A percentile compares a stretch with the other conserved stretches of the same genome.
Evolutionary conservation across 495 filamentous ascomycete genomes (phyloP).

Genomic region (Annulohypoxylon maeteangense): DNA sequence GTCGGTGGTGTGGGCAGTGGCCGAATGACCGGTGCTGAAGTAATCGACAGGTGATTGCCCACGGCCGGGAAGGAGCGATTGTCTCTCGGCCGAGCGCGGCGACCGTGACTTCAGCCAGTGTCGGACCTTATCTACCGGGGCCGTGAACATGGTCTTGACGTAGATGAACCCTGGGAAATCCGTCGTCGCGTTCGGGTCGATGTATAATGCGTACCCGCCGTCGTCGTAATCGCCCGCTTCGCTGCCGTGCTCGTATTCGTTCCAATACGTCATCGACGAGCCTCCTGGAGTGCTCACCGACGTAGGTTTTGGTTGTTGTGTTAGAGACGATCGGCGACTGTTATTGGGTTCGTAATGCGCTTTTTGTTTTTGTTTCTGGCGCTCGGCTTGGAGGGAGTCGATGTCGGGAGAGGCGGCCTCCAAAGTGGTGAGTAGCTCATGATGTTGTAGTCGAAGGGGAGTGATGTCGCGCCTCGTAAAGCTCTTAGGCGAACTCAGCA

Average conservation of each 20-base stretch:
- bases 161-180: constrained; percentile 60
- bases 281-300: constrained; percentile 22
- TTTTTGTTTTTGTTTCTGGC: constrained; percentile 27
- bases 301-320: constrained; percentile 16
- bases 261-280: constrained; percentile 63
- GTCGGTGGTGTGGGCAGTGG: constrained; percentile 27
- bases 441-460: constrained; percentile 64
- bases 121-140: constrained; percentile 57
- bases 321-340: constrained; percentile 31
- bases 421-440: constrained; percentile 64
- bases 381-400: constrained; percentile 24
- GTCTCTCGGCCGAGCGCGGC: constrained; percentile 39
- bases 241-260: constrained; percentile 72
- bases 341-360: constrained; percentile 7
- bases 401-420: constrained; percentile 52
- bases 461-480: constrained; percentile 69
- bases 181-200: constrained; percentile 62
- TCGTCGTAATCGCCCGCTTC: constrained; percentile 62
- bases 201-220: constrained; percentile 63
- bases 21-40: constrained; percentile 41
- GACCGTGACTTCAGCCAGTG: constrained; percentile 52
- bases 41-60: constrained; percentile 45
- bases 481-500: constrained; percentile 67
- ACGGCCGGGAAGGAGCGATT: constrained; percentile 48
- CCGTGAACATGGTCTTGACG: constrained; percentile 54